Evolutionary conservation across 495 filamentous ascomycete genomes (phyloP).

Genomic region (Baudoinia panamericana): DNA sequence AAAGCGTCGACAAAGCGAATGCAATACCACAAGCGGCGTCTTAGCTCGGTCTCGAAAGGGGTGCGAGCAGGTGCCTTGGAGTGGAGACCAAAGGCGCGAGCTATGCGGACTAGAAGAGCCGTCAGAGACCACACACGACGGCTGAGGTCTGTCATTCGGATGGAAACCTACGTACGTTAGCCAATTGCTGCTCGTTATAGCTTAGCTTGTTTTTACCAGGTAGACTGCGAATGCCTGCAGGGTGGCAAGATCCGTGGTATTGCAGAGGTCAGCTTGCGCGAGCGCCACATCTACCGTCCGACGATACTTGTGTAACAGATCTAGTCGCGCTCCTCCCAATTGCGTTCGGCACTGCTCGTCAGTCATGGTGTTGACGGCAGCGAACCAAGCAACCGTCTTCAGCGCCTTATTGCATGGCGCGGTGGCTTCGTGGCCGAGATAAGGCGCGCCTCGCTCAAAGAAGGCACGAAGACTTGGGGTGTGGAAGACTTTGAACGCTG

Average conservation of each 20-base stretch:
- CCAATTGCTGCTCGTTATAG: neutral
- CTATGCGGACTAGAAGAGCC: constrained; percentile 14
- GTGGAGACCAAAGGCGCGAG: constrained; percentile 13
- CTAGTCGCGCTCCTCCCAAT: constrained; percentile 5
- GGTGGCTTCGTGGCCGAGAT: constrained; percentile 13
- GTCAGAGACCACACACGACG: constrained; percentile 15
- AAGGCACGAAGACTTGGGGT: constrained; percentile 5
- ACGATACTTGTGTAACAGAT: constrained; percentile 9
- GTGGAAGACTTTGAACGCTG: constrained; percentile 14
- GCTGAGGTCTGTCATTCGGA: constrained; percentile 6
- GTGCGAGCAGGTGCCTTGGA: constrained; percentile 3
- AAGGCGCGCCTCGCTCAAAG: constrained; percentile 9
- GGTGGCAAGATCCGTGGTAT: constrained; percentile 13
- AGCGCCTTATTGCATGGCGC: constrained; percentile 4
- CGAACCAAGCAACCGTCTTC: constrained; percentile 14
- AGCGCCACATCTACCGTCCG: constrained; percentile 10
- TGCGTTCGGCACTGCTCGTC: constrained; percentile 7
- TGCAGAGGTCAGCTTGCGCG: constrained; percentile 15
- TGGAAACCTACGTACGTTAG: neutral
- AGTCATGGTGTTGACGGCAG: constrained; percentile 11
- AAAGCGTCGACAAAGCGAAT: constrained; percentile 18
- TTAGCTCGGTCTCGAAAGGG: constrained; percentile 14
- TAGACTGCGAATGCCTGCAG: constrained; percentile 13
- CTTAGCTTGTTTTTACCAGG: constrained; percentile 4
- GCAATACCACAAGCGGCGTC: constrained; percentile 13